phyloP scores from a whole-genome alignment of 106 monocot genomes.

The Dioscorea zingiberensis region DNA sequence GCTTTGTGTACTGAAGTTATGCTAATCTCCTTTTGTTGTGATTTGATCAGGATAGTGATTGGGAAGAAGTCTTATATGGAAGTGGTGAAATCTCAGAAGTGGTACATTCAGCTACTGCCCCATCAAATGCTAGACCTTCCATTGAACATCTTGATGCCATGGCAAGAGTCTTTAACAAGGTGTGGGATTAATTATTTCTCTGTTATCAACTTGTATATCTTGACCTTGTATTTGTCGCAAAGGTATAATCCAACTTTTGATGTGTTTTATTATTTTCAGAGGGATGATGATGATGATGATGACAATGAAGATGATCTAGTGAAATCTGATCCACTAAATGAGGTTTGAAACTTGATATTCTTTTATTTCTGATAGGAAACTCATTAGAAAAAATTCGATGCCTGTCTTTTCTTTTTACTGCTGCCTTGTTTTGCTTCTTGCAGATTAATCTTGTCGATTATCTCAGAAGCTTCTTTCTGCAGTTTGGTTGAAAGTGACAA shows the following conservation, averaged over 20 bases:
- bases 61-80: constrained; percentile 52
- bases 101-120: constrained; percentile 38
- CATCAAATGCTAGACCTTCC: constrained; percentile 40
- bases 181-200: constrained; percentile 1
- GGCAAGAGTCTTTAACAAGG: constrained; percentile 73
- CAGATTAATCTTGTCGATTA: constrained; percentile 72
- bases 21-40: not conserved
- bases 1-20: not conserved
- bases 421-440: constrained; percentile 3
- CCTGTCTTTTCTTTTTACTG: not conserved
- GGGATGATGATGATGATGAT: constrained; percentile 34
- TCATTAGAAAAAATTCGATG: not conserved
- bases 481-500: constrained; percentile 40
- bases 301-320: constrained; percentile 56
- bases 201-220: not conserved
- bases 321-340: constrained; percentile 73
- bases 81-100: constrained; percentile 18
- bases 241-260: not conserved
- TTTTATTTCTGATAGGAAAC: not conserved
- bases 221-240: not conserved
- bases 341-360: constrained; percentile 37
- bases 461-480: constrained; percentile 47
- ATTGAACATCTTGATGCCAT: constrained; percentile 73
- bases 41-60: constrained; percentile 68
- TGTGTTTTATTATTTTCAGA: constrained; percentile 15